Base-by-base conservation (phyloP, 805 yeast genomes). In the Ogataea angusta region DNA sequence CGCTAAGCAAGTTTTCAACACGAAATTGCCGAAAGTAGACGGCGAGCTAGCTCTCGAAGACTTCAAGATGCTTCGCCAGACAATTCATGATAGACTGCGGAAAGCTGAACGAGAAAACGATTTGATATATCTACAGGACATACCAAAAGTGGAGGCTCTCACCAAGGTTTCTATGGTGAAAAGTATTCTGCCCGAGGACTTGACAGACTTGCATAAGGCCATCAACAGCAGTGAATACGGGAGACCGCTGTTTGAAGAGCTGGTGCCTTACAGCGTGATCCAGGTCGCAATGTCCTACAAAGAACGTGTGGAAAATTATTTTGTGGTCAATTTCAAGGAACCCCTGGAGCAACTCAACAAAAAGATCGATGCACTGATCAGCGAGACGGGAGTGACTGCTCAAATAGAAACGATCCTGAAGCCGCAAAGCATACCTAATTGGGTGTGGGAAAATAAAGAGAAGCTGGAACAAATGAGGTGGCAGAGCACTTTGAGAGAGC, bases 71-170 rank as follows among this genome's bases (percentile, higher is more conserved):
- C 68, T 90, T 14, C 48, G 58, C 1, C 57, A 59, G 3, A 68
- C 70, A 2, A 67, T 85, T 1, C 55, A 62, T 8, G 70, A 67
- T 1, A 67, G 72, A 1, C 53, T 82, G 8, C 62, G 67, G 13
- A 66, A 73, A 3, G 77, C 90, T 0, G 88, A 84, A 48, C 73
- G 80, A 48, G 96, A 89, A 49, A 89, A 89, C 56, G 90, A 88
- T 53, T 67, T 88, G 51, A 80, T 90, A 5, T 86, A 87, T 59
- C 62, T 85, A 28, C 81, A 84, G 43, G 63, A 67, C 2, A 79
- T 87, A 0, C 95, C 95, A 0, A 50, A 46, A 1, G 53, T 49
- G 6, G 43, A 54, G 0, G 52, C 66, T 0, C 65, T 80, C 3
- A 54, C 62, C 2, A 73, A 73, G 2, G 80, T 79, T 0, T 59